Evolutionary conservation across 1,139 yeast species (phyloP).

Genomic region (Komagataea norvegica): DNA sequence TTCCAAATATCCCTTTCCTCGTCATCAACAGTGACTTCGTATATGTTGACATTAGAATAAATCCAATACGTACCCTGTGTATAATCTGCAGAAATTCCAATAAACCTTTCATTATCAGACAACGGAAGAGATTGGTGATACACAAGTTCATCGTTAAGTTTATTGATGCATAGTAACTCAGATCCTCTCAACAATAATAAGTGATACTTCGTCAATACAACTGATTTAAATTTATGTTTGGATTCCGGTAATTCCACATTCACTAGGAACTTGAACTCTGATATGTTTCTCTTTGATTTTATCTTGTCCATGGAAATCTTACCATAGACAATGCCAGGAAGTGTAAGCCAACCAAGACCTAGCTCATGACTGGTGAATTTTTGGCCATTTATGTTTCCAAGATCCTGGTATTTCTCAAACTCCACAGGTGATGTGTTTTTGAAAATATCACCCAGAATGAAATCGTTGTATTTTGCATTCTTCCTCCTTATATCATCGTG

Average conservation of each 20-base stretch:
- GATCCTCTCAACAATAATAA: conserved; percentile 41
- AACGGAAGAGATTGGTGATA: conserved; percentile 36
- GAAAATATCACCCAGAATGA: conserved; percentile 18
- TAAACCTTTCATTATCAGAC: conserved; percentile 37
- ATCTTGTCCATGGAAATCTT: conserved; percentile 21
- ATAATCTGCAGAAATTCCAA: conserved; percentile 61
- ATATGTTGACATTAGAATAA: conserved; percentile 45
- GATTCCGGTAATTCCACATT: conserved; percentile 36
- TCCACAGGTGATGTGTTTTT: conserved; percentile 28
- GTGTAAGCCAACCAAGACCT: conserved; percentile 43
- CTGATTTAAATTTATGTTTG: conserved; percentile 32
- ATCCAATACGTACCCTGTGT: conserved; percentile 50
- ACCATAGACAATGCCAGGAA: conserved; percentile 42
- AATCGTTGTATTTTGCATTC: conserved; percentile 18
- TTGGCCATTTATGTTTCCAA: conserved; percentile 29
- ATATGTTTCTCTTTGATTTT: conserved; percentile 18
- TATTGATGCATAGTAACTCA: conserved; percentile 42
- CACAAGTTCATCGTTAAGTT: conserved; percentile 43
- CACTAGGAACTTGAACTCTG: conserved; percentile 35
- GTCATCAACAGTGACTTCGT: conserved; percentile 63
- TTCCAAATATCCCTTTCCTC: conserved; percentile 79
- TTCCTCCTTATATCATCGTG: conserved; percentile 14
- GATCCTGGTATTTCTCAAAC: conserved; percentile 32
- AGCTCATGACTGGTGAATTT: conserved; percentile 29
- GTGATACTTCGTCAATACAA: conserved; percentile 50